Conservation (phyloP, 495 filamentous ascomycete species). For the Apiosordaria backusii region DNA sequence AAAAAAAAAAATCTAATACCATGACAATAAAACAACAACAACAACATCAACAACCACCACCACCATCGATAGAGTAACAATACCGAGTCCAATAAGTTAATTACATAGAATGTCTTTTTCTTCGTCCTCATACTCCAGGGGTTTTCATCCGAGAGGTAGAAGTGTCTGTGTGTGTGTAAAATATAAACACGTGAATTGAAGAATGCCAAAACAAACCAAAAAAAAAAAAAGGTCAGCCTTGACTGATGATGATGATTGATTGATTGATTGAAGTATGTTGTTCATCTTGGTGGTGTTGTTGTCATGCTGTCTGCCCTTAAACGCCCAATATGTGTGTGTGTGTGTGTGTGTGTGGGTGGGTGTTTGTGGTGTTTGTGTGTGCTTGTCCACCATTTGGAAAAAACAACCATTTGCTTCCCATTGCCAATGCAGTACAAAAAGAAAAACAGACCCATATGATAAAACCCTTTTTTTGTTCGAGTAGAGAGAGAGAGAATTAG, state of each 20-base stretch:
- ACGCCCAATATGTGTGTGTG: neutral
- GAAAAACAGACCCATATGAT: too few species aligned
- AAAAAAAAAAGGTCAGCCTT: neutral
- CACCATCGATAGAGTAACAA: too few species aligned
- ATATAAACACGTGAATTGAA: neutral
- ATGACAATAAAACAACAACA: too few species aligned
- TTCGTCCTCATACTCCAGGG: too few species aligned
- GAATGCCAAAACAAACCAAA: neutral
- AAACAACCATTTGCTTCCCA: neutral
- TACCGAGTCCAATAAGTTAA: too few species aligned
- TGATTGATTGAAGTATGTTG: neutral
- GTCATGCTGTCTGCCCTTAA: neutral
- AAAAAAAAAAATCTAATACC: too few species aligned
- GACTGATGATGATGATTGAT: neutral
- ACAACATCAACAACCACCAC: too few species aligned
- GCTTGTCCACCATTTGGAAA: neutral
- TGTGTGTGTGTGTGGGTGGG: too few species aligned
- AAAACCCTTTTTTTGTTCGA: neutral
- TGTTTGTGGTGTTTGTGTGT: neutral
- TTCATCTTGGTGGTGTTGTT: too few species aligned
- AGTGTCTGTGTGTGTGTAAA: neutral
- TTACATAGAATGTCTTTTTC: too few species aligned
- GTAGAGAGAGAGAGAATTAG: neutral
- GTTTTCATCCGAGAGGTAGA: too few species aligned
- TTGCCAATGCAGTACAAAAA: neutral